Evolutionary conservation across 257 asterid species (phyloP).

Genomic region (Misopates orontium): DNA sequence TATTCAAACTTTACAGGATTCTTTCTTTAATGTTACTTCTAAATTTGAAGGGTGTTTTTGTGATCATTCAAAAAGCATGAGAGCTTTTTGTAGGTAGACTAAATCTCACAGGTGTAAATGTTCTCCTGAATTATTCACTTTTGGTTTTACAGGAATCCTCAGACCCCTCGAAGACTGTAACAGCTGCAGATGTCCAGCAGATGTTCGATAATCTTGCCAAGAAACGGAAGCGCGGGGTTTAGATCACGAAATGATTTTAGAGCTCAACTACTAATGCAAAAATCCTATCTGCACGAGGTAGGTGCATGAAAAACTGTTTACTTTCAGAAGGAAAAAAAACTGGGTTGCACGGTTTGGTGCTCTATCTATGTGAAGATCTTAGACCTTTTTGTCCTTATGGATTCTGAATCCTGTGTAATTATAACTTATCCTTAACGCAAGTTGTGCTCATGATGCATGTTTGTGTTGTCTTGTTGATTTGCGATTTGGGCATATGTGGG

Average conservation of each 20-base stretch:
- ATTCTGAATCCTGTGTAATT: slow-evolving; percentile 20
- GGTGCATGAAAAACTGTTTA: neutral
- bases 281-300: neutral
- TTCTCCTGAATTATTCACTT: neutral
- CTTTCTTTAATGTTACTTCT: no score
- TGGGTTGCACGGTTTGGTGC: slow-evolving; percentile 11
- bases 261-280: neutral
- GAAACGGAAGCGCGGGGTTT: slow-evolving; percentile 58
- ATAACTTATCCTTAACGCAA: neutral
- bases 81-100: no score
- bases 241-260: slow-evolving; percentile 16
- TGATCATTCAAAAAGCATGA: no score
- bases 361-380: slow-evolving; percentile 4
- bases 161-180: slow-evolving; percentile 61
- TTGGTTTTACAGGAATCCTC: slow-evolving; percentile 50
- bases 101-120: no score
- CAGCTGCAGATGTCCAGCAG: slow-evolving; percentile 70
- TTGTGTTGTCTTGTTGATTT: no score
- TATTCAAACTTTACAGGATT: no score
- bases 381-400: slow-evolving; percentile 2
- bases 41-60: no score
- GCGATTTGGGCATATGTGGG: no score
- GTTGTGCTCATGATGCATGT: no score
- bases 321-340: neutral
- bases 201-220: slow-evolving; percentile 72